Conservation (phyloP, 371 early-diverging fungal species). For the Phascolomyces articulosus region DNA sequence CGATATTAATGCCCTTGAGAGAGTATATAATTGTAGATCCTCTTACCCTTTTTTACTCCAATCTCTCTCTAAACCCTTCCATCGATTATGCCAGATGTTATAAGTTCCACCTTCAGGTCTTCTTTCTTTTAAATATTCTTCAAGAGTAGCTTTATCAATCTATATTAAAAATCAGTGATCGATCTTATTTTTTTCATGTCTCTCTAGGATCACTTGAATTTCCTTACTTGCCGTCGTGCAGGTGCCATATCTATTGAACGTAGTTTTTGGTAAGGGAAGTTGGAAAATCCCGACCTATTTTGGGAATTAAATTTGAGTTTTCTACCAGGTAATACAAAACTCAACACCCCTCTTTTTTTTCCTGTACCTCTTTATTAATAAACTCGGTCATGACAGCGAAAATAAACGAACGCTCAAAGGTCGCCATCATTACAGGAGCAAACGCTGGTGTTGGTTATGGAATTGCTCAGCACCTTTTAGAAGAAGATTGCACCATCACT, state of each 20-base stretch:
- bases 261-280: too few species aligned
- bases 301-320: too few species aligned
- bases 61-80: constrained; percentile 56
- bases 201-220: too few species aligned
- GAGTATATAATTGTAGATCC: neutral
- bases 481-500: constrained; percentile 19
- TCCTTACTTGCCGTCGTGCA: constrained; percentile 25
- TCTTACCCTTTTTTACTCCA: constrained; percentile 46
- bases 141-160: constrained; percentile 48
- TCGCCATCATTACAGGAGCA: constrained; percentile 68
- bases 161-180: constrained; percentile 13
- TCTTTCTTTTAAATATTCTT: constrained; percentile 42
- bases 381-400: neutral
- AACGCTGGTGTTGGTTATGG: constrained; percentile 81
- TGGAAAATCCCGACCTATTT: too few species aligned
- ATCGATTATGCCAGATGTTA: constrained; percentile 84
- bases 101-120: constrained; percentile 61
- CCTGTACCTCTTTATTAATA: neutral
- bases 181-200: neutral
- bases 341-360: neutral
- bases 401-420: constrained; percentile 18
- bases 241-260: constrained; percentile 20
- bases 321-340: neutral
- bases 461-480: constrained; percentile 66
- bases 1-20: neutral